Base-by-base conservation (phyloP, 495 filamentous ascomycete species). In the Penicillium pulvis region DNA sequence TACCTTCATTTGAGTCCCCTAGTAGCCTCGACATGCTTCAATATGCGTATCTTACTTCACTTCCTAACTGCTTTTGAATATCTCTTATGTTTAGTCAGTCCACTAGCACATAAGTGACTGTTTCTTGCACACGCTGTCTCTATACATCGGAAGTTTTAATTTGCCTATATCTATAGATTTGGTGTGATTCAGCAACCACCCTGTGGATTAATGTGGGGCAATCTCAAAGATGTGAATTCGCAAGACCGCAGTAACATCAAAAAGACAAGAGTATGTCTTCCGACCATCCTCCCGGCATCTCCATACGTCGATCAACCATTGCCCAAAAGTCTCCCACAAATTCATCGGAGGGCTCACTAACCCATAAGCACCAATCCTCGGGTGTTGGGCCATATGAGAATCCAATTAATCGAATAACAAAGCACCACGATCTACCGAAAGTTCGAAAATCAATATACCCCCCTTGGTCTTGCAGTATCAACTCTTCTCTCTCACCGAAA, bases 211-310 rank as follows among this genome's bases (percentile, higher is more conserved):
- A 7, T 36, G 30, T 36, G 35, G 12, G 12, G 35, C 35, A 36
- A 36, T 36, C 35, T 4, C 6, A 36, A 10, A 36, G 35, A 36
- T 36, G 12, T 36, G 35, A 14, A 36, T 36, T 12, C 35, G 35
- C 10, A 36, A 36, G 7, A 36, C 11, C 6, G 35, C 35, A 36
- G 35, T 36, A 46, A 46, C 33, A 52, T 52, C 31, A 52, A 28
- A 52, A 39, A 39, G 39, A 52, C 19, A 52, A 52, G 33, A 14
- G 49, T 51, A 51, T 17, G 39, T 50, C 19, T 6, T 45, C 28
- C 7, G 26, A 45, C 51, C 51, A 59, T 20, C 24, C 50, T 41
- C 57, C 56, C 8, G 36, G 48, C 41, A 58, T 52, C 36, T 58
- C 56, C 16, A 52, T 47, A 4, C 33, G 48, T 43, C 49, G 48